Evolutionary conservation across 1,284 basidiomycete genomes (phyloP).

Genomic region (Papiliotrema terrestris): DNA sequence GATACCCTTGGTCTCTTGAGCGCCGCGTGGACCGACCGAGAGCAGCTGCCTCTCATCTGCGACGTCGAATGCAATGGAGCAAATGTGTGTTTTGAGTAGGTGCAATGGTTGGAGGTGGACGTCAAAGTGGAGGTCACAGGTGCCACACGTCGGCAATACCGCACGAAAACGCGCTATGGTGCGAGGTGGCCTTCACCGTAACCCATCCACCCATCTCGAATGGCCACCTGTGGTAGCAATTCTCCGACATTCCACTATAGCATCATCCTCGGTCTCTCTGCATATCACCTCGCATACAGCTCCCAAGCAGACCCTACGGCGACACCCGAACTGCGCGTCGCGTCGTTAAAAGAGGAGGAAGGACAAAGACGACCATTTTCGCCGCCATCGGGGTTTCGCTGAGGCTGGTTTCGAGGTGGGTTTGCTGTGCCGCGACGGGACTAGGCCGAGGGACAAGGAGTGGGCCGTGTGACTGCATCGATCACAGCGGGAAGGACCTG

Average conservation of each 20-base stretch:
- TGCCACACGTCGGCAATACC: neutral
- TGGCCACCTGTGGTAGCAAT: neutral
- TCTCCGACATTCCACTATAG: no score
- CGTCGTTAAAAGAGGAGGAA: neutral
- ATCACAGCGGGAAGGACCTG: neutral
- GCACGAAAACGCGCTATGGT: no score
- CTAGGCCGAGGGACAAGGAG: no score
- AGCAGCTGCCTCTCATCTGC: neutral
- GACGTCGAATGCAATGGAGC: no score
- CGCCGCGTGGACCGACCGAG: neutral
- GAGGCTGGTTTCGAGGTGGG: slow-evolving; percentile 5
- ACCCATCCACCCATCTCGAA: no score
- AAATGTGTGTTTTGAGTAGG: neutral
- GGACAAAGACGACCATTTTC: neutral
- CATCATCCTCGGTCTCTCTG: no score
- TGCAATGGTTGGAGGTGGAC: slow-evolving; percentile 7
- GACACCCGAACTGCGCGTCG: no score
- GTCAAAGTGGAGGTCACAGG: slow-evolving; percentile 11
- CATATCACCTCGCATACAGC: no score
- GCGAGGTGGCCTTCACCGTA: no score
- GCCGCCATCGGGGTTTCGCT: neutral
- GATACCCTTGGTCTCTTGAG: neutral
- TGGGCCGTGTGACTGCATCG: neutral
- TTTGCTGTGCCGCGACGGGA: neutral
- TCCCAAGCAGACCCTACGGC: no score